These are phyloP conservation scores for Diospyros kaki DNA, from an alignment of 148 eudicot genomes.

Conservation along the genomic window DNA sequence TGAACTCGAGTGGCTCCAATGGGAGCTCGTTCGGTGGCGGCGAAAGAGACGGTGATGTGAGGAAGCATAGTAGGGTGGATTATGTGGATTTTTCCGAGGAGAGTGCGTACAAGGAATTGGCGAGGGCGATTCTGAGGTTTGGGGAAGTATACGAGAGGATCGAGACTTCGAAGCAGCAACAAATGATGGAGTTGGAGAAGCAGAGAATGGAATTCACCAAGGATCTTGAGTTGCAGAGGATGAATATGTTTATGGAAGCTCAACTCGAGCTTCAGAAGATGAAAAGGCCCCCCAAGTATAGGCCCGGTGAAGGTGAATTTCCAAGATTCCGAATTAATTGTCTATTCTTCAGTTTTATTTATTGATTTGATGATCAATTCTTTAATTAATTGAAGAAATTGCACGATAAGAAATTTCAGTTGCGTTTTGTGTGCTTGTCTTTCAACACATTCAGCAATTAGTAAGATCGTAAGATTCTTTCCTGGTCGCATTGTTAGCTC, in stretches of 20 bases:
- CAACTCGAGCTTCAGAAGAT: constrained; percentile 24
- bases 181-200: constrained; percentile 41
- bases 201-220: constrained; percentile 46
- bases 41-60: constrained; percentile 19
- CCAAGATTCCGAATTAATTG: neutral
- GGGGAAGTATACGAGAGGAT: constrained; percentile 45
- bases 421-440: no score
- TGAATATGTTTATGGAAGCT: constrained; percentile 35
- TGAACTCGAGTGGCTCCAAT: constrained; percentile 18
- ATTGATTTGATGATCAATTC: neutral
- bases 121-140: constrained; percentile 34
- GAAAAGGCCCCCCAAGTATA: constrained; percentile 2
- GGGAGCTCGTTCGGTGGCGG: constrained; percentile 20
- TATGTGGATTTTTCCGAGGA: constrained; percentile 13
- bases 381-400: constrained; percentile 3
- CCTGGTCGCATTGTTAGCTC: no score
- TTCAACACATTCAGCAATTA: no score
- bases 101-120: constrained; percentile 25
- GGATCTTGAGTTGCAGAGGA: constrained; percentile 35
- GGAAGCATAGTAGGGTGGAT: constrained; percentile 19
- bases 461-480: no score
- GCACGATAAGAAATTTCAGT: neutral
- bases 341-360: neutral
- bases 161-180: constrained; percentile 38
- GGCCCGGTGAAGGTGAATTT: constrained; percentile 15